Conservation (phyloP, 139 green algal genomes). For the Axilococcus clingmanii region DNA sequence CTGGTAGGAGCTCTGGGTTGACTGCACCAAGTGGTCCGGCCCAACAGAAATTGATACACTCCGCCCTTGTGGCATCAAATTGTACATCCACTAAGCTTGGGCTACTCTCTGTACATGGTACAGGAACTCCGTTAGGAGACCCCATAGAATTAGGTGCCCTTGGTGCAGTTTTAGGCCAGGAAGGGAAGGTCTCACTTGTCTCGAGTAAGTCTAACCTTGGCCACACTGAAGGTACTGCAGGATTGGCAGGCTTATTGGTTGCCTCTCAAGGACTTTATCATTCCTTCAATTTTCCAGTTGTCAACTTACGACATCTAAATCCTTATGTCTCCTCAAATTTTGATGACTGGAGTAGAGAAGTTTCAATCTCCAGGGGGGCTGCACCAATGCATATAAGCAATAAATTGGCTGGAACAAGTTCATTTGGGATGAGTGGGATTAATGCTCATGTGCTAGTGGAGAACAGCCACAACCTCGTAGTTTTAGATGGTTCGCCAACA, state of each 20-base stretch:
- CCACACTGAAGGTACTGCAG: constrained; percentile 38
- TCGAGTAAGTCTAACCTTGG: constrained; percentile 31
- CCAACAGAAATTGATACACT: constrained; percentile 42
- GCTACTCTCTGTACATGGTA: constrained; percentile 29
- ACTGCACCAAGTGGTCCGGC: constrained; percentile 70
- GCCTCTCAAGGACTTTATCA: constrained; percentile 19
- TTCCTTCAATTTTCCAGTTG: constrained; percentile 6
- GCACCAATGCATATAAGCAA: not conserved
- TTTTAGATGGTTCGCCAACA: too few species aligned
- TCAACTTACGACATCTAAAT: constrained; percentile 52
- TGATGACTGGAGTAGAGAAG: constrained; percentile 1
- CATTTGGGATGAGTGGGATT: constrained; percentile 37
- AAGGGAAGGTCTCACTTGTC: not conserved
- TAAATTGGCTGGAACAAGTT: constrained; percentile 15
- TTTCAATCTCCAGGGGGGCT: not conserved
- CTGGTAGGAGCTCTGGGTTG: constrained; percentile 68
- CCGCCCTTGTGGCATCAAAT: constrained; percentile 18
- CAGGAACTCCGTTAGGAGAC: constrained; percentile 38
- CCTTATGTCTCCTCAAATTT: constrained; percentile 27
- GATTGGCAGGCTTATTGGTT: constrained; percentile 47
- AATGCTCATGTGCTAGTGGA: constrained; percentile 35
- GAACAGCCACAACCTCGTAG: too few species aligned
- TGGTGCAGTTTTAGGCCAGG: not conserved
- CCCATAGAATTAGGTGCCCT: constrained; percentile 21
- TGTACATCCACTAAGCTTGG: not conserved